Base-by-base conservation (phyloP, 805 yeast genomes). In the Monosporozyma siamensis region DNA sequence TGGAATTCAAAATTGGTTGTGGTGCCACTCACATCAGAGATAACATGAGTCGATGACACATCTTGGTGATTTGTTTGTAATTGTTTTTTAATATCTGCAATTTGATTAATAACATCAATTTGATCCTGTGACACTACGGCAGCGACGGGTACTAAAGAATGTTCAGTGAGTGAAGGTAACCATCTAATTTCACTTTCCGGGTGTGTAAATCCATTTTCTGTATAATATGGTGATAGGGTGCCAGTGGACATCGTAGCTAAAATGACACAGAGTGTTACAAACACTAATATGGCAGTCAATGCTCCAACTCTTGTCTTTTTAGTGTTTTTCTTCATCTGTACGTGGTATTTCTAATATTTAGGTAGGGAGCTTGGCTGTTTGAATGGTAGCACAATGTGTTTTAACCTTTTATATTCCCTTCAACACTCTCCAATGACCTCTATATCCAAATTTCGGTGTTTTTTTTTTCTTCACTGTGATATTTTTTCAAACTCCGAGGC, bases 1-100 rank as follows among this genome's bases (percentile, higher is more conserved):
- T 71, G 60, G 45, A 77, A 74, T 24, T 34, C 38, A 6, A 20
- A 34, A 34, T 34, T 24, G 10, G 9, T 6, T 4, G 14, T 34
- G 7, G 11, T 34, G 7, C 31, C 31, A 14, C 14, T n/a, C 17
- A 29, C 32, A 7, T 29, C 32, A 14, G 32, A 29, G 7, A 23
- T 6, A 11, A 34, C 17, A 34, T 21, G 26, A 14, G 14, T 18
- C 17, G n/a, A 34, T 14, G 24, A 24, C 10, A 18, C 18, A 14
- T n/a, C 38, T 6, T 34, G 24, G 15, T 34, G 24, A 5, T 15
- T 34, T 20, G n/a, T 20, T 23, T 34, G 17, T 4, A 34, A 23
- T 20, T 34, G 38, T 34, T 23, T 11, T 18, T 34, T 34, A 20
- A 34, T 34, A 23, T 34, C 38, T 14, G n/a, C 38, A 34, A 34